Evolutionary conservation across 805 yeast species (phyloP).

Genomic region (Barnettozyma sp.): DNA sequence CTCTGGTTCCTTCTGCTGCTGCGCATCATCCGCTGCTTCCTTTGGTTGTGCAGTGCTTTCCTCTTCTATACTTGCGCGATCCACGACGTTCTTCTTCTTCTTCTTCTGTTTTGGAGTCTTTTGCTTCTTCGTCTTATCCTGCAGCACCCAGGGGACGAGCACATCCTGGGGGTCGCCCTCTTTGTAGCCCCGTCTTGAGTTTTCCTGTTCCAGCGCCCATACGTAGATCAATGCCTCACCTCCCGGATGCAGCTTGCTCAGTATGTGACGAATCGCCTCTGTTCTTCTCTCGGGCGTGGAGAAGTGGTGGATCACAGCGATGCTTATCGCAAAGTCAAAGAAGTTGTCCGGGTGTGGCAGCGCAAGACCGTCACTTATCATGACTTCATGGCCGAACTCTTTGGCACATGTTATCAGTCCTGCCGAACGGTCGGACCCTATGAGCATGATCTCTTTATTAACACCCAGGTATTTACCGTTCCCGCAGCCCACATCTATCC

Average conservation of each 20-base stretch:
- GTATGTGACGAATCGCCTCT: conserved; percentile 63
- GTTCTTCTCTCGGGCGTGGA: conserved; percentile 76
- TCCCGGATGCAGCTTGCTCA: conserved; percentile 47
- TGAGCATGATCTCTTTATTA: conserved; percentile 57
- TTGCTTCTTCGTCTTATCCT: conserved; percentile 26
- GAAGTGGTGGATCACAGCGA: conserved; percentile 95
- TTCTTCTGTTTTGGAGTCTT: conserved; percentile 17
- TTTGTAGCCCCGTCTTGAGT: conserved; percentile 82
- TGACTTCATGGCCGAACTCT: conserved; percentile 42
- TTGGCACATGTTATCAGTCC: conserved; percentile 63
- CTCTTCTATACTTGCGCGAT: not conserved
- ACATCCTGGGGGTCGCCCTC: conserved; percentile 92
- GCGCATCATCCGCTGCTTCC: not conserved
- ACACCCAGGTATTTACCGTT: conserved; percentile 85
- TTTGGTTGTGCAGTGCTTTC: conserved; percentile 9
- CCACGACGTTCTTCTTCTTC: conserved; percentile 5
- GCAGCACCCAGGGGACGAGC: conserved; percentile 89
- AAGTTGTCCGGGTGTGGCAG: conserved; percentile 46
- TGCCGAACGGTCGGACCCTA: conserved; percentile 71
- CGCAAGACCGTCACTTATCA: conserved; percentile 75
- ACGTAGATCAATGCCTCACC: conserved; percentile 82
- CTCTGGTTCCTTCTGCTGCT: conserved; percentile 20
- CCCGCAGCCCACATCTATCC: conserved; percentile 95
- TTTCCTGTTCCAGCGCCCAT: conserved; percentile 94
- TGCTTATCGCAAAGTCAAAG: conserved; percentile 81